Base-by-base conservation (phyloP, 768 basidiomycete species). In the Termitomyces bulborhizus region DNA sequence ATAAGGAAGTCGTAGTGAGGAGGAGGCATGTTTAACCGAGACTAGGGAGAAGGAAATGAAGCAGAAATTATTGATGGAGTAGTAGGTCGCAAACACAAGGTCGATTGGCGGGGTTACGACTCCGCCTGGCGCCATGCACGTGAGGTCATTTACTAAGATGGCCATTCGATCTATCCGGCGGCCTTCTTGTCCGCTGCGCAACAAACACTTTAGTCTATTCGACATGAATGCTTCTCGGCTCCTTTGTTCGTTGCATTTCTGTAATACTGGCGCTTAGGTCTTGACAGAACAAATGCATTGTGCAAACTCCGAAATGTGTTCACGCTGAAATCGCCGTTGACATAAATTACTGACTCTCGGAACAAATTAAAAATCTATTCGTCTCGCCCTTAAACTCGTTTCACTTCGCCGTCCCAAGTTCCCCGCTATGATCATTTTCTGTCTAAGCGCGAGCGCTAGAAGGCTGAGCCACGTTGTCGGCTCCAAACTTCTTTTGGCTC, bases 1-100 rank as follows among this genome's bases (percentile, higher is more conserved):
- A 94, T 92, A 72, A 95, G 81, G 66, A 97, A 96, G 78, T 98
- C 95, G 76, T 98, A 98, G 73, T 97, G 93, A 50, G 92, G 89
- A 54, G 90, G 88, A 50, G 90, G 89, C 90, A 92, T 92, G 53
- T 55, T 62, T 59, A 58, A 59, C 47, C 41, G 32, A 44, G 48
- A 37, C 18, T 24, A n/a, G 29, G 21, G 29, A 21, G n/a, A 29
- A 44, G 7, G 41, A 48, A 21, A 48, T 53, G 27, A 44, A 45
- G 46, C 51, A 54, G 57, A 34, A 52, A 29, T 43, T 41, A 43
- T 21, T 42, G 18, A 27, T 11, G 16, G 37, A 45, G 16, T 36
- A 53, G 53, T 42, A 53, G 54, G 51, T 32, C 31, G 31, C 5
- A 31, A 8, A 6, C 29, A 31, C 37, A 45, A 36, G 42, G 21